Base-by-base conservation (phyloP, 108 stramenopile species). In the Nitzschia putrida region DNA sequence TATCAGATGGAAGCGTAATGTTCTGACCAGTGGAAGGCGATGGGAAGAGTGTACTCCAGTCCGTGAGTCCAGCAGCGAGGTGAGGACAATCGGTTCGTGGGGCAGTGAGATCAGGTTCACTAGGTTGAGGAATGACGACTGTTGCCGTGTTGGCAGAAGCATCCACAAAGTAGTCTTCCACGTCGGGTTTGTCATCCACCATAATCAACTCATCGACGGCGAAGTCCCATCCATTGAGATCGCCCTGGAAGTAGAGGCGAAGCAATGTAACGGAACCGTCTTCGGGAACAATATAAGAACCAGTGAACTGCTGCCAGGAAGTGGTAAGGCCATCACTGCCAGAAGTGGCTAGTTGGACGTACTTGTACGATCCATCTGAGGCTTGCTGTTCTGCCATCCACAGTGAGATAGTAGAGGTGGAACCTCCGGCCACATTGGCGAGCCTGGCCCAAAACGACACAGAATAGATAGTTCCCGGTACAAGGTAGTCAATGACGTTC, bases 91-190 rank as follows among this genome's bases (percentile, higher is more conserved):
- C 79, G 16, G 38, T 14, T 26, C 26, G 52, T 18, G 72, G 26
- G 14, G 80, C 20, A 24, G 60, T 57, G 40, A 80, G 80, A 13
- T 65, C 72, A 1, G 25, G 34, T n/a, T 16, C 54, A 64, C 73
- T 49, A 41, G 67, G 71, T 47, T 60, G 73, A 68, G 80, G 70
- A 49, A 83, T 74, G 49, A 83, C 70, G 34, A 72, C 52, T 1
- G 61, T 57, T 40, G 66, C 56, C 23, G 56, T 57, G 56, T 24
- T 24, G n/a, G 29, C 16, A 3, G 56, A 21, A 1, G 29, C 29
- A 57, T 57, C 56, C 3, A 24, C 56, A 21, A 57, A 29, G 21
- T 57, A 24, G 21, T 57, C 56, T 3, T 14, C 56, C 13, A 21
- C 21, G 2, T 16, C 56, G 3, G 47, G 47, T 18, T 2, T 49